Evolutionary conservation across 106 monocot species (phyloP).

Genomic region (Allium sativum): DNA sequence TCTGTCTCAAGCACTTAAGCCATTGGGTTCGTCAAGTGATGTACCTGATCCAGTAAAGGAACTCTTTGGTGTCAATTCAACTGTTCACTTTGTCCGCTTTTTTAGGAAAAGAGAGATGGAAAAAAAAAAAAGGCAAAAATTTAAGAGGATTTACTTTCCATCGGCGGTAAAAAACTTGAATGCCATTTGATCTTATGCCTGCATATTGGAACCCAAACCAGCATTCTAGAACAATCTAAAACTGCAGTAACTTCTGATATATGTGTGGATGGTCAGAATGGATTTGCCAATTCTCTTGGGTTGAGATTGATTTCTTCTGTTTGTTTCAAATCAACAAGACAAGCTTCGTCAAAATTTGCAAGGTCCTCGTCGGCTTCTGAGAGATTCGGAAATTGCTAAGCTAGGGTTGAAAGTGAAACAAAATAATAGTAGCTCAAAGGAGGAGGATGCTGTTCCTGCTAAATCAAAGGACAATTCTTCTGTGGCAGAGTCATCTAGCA

Average conservation of each 20-base stretch:
- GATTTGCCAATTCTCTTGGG: too few relatives aligned
- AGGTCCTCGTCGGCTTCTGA: slow-evolving; percentile 73
- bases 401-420: slow-evolving; percentile 63
- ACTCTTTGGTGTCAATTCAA: slow-evolving; percentile 82
- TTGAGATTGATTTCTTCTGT: too few relatives aligned
- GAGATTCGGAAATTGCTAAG: slow-evolving; percentile 84
- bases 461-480: slow-evolving; percentile 11
- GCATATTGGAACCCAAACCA: too few relatives aligned
- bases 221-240: too few relatives aligned
- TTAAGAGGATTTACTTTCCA: slow-evolving; percentile 29
- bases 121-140: slow-evolving; percentile 96
- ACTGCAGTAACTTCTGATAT: too few relatives aligned
- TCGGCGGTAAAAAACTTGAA: too few relatives aligned
- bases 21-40: slow-evolving; percentile 57
- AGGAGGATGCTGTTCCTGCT: slow-evolving; percentile 19
- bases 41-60: slow-evolving; percentile 40
- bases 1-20: slow-evolving; percentile 76
- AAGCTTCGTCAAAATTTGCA: slow-evolving; percentile 80
- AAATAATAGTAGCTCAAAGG: slow-evolving; percentile 30
- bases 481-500: background rate
- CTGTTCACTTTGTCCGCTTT: slow-evolving; percentile 98
- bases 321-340: slow-evolving; percentile 5
- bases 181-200: too few relatives aligned
- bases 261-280: too few relatives aligned
- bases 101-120: slow-evolving; percentile 99